Conservation (phyloP, 2,329 filamentous ascomycete genomes). For the Sordariomycetes sp. region DNA sequence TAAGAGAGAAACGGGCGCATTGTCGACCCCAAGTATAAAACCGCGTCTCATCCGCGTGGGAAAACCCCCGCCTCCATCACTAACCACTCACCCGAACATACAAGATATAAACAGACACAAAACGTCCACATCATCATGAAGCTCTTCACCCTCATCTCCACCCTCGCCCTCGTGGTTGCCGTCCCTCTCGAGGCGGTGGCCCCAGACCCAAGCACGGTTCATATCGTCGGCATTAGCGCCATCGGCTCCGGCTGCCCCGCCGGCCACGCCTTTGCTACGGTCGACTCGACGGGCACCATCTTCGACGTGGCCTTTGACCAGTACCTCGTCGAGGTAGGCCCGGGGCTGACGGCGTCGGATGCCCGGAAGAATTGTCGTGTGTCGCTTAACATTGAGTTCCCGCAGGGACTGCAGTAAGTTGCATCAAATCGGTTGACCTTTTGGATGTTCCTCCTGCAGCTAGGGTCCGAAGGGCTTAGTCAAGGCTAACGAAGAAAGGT, state of each 20-base stretch:
- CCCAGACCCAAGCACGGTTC: conserved; percentile 7
- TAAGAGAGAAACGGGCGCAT: neutral
- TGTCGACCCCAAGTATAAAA: neutral
- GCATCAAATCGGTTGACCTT: neutral
- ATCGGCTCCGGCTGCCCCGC: conserved; percentile 12
- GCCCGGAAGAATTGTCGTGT: conserved; percentile 15
- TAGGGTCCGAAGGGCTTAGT: no score
- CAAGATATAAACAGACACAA: neutral
- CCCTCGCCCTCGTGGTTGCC: conserved; percentile 1
- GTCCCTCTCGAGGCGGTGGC: neutral
- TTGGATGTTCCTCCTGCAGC: neutral
- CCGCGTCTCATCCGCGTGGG: neutral
- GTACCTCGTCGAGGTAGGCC: conserved; percentile 10
- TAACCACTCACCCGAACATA: neutral
- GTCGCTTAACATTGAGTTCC: conserved; percentile 13
- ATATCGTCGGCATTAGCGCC: conserved; percentile 12
- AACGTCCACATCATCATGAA: neutral
- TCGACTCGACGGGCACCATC: conserved; percentile 12
- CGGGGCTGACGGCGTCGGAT: conserved; percentile 9
- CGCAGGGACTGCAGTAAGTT: conserved; percentile 12
- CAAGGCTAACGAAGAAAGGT: neutral
- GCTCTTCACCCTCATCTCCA: conserved; percentile 1
- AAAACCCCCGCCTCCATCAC: neutral
- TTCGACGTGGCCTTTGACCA: conserved; percentile 12
- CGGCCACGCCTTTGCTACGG: conserved; percentile 12